phyloP scores from a whole-genome alignment of 768 basidiomycete species.

The Suillus cothurnatus region DNA sequence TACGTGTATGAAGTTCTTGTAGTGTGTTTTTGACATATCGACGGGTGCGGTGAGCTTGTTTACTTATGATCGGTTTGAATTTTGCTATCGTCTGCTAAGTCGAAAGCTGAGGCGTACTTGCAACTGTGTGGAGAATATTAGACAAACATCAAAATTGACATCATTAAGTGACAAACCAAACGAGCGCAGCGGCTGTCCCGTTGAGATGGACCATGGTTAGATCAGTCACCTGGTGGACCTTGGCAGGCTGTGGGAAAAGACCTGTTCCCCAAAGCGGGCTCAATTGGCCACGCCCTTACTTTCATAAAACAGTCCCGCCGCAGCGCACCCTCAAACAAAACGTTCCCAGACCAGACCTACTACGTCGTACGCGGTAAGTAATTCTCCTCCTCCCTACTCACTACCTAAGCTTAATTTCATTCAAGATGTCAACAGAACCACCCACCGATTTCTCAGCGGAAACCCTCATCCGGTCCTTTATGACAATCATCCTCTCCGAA shows the following conservation, averaged over 20 bases:
- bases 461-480: slow-evolving; percentile 76
- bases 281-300: not conserved
- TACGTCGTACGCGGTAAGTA: not conserved
- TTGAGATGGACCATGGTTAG: too few species aligned
- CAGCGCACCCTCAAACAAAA: not conserved
- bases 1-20: not conserved
- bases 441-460: slow-evolving; percentile 20
- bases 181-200: too few species aligned
- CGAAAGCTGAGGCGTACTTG: not conserved
- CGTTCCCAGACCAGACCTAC: not conserved
- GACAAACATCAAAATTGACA: not conserved
- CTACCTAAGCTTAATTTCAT: not conserved
- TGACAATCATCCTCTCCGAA: slow-evolving; percentile 92
- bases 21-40: not conserved
- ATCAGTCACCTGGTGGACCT: too few species aligned
- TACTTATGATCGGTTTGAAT: not conserved
- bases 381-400: not conserved
- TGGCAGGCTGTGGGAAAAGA: not conserved
- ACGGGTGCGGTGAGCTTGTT: not conserved
- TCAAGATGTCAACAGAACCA: not conserved
- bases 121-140: not conserved
- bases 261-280: not conserved
- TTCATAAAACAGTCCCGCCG: not conserved
- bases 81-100: not conserved
- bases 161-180: not conserved